phyloP scores from a whole-genome alignment of 352 stramenopile species.

The Globisporangium paddicum region DNA sequence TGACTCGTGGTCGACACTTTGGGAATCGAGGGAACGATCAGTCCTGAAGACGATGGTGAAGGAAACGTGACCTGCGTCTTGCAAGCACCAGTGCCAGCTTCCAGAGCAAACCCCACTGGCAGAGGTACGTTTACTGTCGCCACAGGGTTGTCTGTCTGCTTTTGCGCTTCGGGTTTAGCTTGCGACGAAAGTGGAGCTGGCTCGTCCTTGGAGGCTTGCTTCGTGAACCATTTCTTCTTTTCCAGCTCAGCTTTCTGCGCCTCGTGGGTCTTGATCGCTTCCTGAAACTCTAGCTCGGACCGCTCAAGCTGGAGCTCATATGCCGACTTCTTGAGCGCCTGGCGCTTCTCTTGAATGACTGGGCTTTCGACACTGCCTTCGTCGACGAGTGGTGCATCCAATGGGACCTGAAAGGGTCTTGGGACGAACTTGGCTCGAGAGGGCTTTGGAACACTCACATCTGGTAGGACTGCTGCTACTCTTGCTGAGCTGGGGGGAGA shows the following conservation, averaged over 20 bases:
- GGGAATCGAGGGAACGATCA: background rate
- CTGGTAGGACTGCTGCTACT: background rate
- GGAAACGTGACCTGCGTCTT: background rate
- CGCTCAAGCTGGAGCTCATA: conserved; percentile 41
- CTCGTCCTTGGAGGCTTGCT: conserved; percentile 16
- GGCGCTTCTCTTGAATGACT: background rate
- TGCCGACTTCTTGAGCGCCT: conserved; percentile 21
- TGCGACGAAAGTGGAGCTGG: background rate
- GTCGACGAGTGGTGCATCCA: conserved; percentile 2
- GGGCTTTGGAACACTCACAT: background rate
- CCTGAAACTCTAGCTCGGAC: conserved; percentile 40
- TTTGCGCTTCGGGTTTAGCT: background rate
- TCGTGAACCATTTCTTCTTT: conserved; percentile 24
- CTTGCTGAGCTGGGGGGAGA: background rate
- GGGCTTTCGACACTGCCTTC: background rate
- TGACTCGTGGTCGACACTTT: background rate
- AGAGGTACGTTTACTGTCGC: background rate
- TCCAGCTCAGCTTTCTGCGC: conserved; percentile 31
- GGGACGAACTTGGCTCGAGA: background rate
- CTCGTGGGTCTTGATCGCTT: conserved; percentile 32
- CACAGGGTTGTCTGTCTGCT: background rate
- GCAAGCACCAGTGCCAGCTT: background rate
- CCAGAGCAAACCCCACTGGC: background rate
- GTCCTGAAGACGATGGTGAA: background rate
- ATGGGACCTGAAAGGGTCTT: background rate